These are phyloP conservation scores for Didymella glomerata DNA, from an alignment of 2,329 filamentous ascomycete species.

Conservation along the genomic window DNA sequence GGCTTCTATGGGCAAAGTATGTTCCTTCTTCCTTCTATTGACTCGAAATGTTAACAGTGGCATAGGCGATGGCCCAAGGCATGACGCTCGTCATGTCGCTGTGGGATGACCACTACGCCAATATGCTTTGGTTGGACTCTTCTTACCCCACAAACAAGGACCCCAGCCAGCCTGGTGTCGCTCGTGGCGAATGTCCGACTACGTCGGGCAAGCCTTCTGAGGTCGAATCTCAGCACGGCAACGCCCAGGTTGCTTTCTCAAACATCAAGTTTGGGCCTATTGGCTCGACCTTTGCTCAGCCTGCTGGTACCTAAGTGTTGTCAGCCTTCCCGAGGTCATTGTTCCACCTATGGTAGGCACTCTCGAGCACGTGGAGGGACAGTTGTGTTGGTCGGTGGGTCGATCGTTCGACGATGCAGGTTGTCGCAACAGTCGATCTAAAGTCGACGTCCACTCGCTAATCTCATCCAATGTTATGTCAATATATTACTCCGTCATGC, in stretches of 20 bases:
- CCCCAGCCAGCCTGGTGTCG: slow-evolving; percentile 38
- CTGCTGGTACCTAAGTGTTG: slow-evolving; percentile 20
- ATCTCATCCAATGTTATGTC: background rate
- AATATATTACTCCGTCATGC: background rate
- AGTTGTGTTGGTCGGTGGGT: too few species aligned
- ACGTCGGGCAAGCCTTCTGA: slow-evolving; percentile 43
- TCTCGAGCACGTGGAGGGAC: too few species aligned
- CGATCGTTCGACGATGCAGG: background rate
- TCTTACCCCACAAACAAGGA: slow-evolving; percentile 62
- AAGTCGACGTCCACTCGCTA: slow-evolving; percentile 8
- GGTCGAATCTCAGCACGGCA: slow-evolving; percentile 32
- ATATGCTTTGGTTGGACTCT: slow-evolving; percentile 73
- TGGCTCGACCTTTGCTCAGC: slow-evolving; percentile 43
- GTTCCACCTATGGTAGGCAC: too few species aligned
- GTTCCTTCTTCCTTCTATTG: slow-evolving; percentile 36
- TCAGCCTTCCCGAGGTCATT: too few species aligned
- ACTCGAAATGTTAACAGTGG: slow-evolving; percentile 45
- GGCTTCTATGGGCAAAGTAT: slow-evolving; percentile 65
- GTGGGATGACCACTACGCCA: slow-evolving; percentile 70
- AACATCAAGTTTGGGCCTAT: slow-evolving; percentile 46
- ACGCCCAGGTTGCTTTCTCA: slow-evolving; percentile 38
- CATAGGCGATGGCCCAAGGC: slow-evolving; percentile 63
- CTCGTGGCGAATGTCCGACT: slow-evolving; percentile 41
- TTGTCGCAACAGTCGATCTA: background rate
- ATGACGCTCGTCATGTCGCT: slow-evolving; percentile 71